Evolutionary conservation across 164 flowering plant species (phyloP), one percentile per base, ranked within the genome.

Genomic region (Aristolochia contorta): DNA sequence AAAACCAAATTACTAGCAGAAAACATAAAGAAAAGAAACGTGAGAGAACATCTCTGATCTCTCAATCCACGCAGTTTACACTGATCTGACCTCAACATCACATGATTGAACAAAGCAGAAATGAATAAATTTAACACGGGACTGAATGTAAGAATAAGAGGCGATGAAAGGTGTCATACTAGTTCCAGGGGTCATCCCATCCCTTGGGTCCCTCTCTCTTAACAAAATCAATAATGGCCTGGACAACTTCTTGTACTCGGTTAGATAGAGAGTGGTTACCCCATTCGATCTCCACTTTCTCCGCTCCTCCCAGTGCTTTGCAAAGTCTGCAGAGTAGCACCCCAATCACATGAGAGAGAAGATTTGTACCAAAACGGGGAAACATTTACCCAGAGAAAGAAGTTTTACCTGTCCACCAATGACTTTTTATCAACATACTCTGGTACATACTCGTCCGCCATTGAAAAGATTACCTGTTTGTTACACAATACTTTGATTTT

Each of bases 181-280:
- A 91, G 69, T 55, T 81, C 99, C 99, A 91, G 18, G 99, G 99
- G 75, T 94, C 99, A 69, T 88, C 97, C 96, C 99, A 94, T 30
- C 96, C 96, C 50, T 75, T 83, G 6, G 96, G 99, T 23, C 86
- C 97, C 13, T 87, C 99, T 54, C 86, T 77, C 69, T 77, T 89
- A 12, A 91, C 77, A 63, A 94, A 90, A 47, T 75, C 80, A 16
- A 89, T 49, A 33, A 94, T 85, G 55, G 86, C 84, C 47, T 81
- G 72, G 37, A 84, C 97, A 49, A 84, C 87, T 77, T 94, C 99
- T 0, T 61, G 66, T 10, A 78, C 85, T 72, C 99, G 78, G 75
- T 94, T 94, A 15, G 97, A 91, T 22, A 94, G 88, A 47, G 93
- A 82, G 72, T 88, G 99, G 75, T 85, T 94, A 58, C 99, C 99